Conservation (phyloP, 805 yeast genomes). For the Metschnikowia koreensis region DNA sequence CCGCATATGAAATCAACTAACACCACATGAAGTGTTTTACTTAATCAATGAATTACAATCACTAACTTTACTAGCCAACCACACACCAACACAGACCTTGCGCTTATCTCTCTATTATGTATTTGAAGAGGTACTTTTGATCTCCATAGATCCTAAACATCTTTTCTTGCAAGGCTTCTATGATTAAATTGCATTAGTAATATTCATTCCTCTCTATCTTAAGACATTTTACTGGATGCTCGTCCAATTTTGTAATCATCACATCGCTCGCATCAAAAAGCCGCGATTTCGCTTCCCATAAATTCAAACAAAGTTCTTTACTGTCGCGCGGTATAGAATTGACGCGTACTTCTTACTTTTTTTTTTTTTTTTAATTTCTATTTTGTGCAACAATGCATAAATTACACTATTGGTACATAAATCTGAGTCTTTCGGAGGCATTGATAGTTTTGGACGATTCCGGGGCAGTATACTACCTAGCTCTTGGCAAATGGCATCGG, state of each 20-base stretch:
- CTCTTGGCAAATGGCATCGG: constrained; percentile 14
- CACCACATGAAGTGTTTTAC: constrained; percentile 38
- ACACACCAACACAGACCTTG: too few species aligned
- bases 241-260: too few species aligned
- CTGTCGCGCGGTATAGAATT: not conserved
- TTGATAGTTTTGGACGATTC: constrained; percentile 13
- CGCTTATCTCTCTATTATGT: too few species aligned
- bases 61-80: constrained; percentile 1
- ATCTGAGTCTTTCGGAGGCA: constrained; percentile 13
- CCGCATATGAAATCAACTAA: constrained; percentile 44
- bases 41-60: not conserved
- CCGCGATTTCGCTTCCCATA: not conserved
- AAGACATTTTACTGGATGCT: too few species aligned
- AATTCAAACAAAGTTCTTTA: not conserved
- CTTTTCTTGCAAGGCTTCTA: too few species aligned
- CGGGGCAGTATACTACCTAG: constrained; percentile 14
- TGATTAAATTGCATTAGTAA: too few species aligned
- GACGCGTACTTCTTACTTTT: constrained; percentile 2
- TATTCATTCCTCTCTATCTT: too few species aligned
- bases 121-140: too few species aligned
- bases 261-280: too few species aligned
- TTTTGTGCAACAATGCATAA: not conserved
- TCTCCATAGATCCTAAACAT: too few species aligned
- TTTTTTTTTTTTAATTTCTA: too few species aligned
- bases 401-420: constrained; percentile 14